Percentiles rank a stretch among this genome's conserved stretches.
phyloP scores from a whole-genome alignment of 495 filamentous ascomycete genomes.

The Penicillium chermesinum region DNA sequence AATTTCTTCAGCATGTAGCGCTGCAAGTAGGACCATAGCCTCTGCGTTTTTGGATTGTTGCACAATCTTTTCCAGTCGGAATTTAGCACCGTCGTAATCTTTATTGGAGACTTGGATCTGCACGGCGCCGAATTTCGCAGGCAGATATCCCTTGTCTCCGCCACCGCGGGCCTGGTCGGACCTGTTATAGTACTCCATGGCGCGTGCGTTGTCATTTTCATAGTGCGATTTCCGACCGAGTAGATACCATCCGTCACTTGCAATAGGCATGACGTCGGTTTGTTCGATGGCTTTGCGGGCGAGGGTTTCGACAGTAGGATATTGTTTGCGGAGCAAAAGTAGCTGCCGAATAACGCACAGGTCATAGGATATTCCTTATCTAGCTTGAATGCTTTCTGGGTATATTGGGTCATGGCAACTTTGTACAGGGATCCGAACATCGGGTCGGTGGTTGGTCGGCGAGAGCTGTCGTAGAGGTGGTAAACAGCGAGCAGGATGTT shows the following conservation, averaged over 20 bases:
- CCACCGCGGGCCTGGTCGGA: slow-evolving; percentile 88
- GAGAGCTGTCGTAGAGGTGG: slow-evolving; percentile 76
- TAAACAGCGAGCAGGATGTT: slow-evolving; percentile 86
- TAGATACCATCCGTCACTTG: slow-evolving; percentile 94
- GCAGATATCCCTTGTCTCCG: slow-evolving; percentile 77
- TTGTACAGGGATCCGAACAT: slow-evolving; percentile 79
- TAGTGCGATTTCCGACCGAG: slow-evolving; percentile 87
- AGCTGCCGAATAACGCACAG: slow-evolving; percentile 81
- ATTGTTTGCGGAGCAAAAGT: slow-evolving; percentile 76
- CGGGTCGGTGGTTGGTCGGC: slow-evolving; percentile 68
- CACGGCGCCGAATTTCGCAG: slow-evolving; percentile 87
- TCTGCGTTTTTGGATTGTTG: slow-evolving; percentile 81
- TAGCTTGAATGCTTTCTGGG: slow-evolving; percentile 89
- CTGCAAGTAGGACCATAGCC: slow-evolving; percentile 83
- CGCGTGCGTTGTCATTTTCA: slow-evolving; percentile 57
- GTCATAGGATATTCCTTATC: slow-evolving; percentile 90
- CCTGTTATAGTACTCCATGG: slow-evolving; percentile 75
- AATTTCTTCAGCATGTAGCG: slow-evolving; percentile 88
- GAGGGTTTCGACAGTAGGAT: slow-evolving; percentile 73
- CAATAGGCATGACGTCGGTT: slow-evolving; percentile 91
- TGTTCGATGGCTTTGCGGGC: slow-evolving; percentile 91
- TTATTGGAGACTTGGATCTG: slow-evolving; percentile 80
- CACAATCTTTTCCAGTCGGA: slow-evolving; percentile 87
- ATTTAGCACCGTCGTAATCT: slow-evolving; percentile 87
- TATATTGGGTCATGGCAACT: slow-evolving; percentile 90